Evolutionary conservation across 306 rosid genomes (phyloP), one percentile per base, ranked within the genome.

Genomic region (Senna siamea): DNA sequence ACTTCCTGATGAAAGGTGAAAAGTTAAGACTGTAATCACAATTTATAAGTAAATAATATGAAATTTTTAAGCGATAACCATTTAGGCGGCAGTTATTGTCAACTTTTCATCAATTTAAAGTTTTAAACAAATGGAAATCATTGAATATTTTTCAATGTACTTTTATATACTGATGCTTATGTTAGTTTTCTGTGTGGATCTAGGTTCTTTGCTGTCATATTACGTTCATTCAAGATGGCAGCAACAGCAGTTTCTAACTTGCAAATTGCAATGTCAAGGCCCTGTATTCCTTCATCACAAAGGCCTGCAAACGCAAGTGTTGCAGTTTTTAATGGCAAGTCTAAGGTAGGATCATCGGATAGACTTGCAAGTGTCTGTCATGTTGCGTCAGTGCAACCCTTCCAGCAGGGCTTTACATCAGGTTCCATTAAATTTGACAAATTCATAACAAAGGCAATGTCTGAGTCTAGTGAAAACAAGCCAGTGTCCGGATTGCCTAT

Each of bases 401-500:
- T 89, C 64, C 83, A 69, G 28, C 79, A 52, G 51, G 58, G 72
- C 72, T 60, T 82, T 20, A 79, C 81, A 26, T 84, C 86, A 4
- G 38, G 80, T 44, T 54, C 85, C 62, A 12, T 47, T 10, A 86
- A 82, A 74, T 70, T 79, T 17, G 76, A 84, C 76, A 88, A 75
- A 76, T n/a, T 78, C 64, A 60, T 72, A 44, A 84, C 86, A 12
- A 93, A 78, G 78, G 98, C 97, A 37, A 66, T 64, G 85, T 76
- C 92, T 53, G 82, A 70, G 74, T 73, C 90, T 69, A 82, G 80
- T 64, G 87, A 87, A 74, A 78, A 43, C 79, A 81, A 79, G 51
- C 86, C 84, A 34, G 83, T 48, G 71, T 40, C 94, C 0, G 98
- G 98, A 72, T 79, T 93, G 83, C 93, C 97, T 30, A 93, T 93